Evolutionary conservation across 2,329 filamentous ascomycete species (phyloP).

Genomic region (Xylariaceae sp.): DNA sequence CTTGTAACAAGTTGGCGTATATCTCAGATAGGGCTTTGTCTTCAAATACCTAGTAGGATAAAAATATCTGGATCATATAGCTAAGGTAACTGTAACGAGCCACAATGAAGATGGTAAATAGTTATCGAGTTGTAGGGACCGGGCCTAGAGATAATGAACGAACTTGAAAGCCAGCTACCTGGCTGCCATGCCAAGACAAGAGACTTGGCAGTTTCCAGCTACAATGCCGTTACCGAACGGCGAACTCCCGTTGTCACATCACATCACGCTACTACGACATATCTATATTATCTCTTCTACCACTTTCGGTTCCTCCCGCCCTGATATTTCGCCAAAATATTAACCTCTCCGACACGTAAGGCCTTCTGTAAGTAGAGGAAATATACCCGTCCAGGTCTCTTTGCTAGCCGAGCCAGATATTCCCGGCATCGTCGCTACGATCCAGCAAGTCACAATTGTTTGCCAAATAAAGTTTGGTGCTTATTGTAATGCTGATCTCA

Average conservation of each 20-base stretch:
- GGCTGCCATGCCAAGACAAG: background rate
- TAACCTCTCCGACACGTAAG: background rate
- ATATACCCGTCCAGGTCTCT: slow-evolving; percentile 40
- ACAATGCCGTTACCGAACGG: too few species aligned
- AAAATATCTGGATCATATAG: background rate
- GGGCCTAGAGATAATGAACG: too few species aligned
- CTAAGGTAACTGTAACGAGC: too few species aligned
- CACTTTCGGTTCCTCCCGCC: slow-evolving; percentile 9
- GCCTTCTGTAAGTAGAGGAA: background rate
- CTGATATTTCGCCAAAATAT: slow-evolving; percentile 4
- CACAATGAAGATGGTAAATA: too few species aligned
- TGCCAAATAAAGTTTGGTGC: background rate
- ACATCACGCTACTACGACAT: slow-evolving; percentile 17
- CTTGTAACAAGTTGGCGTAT: slow-evolving; percentile 18
- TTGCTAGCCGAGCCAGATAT: slow-evolving; percentile 41
- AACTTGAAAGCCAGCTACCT: too few species aligned
- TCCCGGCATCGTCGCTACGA: slow-evolving; percentile 41
- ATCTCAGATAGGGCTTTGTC: background rate
- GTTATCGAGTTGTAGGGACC: too few species aligned
- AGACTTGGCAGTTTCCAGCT: slow-evolving; percentile 2
- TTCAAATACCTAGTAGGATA: background rate
- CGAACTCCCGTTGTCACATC: slow-evolving; percentile 9
- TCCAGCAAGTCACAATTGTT: slow-evolving; percentile 44
- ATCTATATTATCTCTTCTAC: background rate
- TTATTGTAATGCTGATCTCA: too few species aligned